Evolutionary conservation across 2,329 filamentous ascomycete genomes (phyloP), one percentile per base, ranked within the genome.

Genomic region (Calycina herbarum): DNA sequence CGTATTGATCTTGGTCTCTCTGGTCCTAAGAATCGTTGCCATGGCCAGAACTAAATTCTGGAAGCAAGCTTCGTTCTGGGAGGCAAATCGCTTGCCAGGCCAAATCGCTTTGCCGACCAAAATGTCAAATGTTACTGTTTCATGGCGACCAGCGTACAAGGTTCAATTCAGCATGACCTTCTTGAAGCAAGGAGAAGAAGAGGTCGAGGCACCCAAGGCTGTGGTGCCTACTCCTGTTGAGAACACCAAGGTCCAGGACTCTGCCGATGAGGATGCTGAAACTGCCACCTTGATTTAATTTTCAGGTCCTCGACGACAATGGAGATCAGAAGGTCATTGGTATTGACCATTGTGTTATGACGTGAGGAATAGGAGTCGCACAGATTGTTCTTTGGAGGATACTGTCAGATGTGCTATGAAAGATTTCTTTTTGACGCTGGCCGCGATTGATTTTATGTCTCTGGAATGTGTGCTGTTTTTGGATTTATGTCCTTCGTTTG

Each of bases 11-110:
- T 31, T 63, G 5, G 29, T 38, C 11, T 27, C 35, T 29, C 17
- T 63, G 2, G 20, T 63, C 4, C 61, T 63, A 11, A 51, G 61
- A n/a, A 17, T 63, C 1, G 38, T 57, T n/a, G 61, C 61, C 29
- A 8, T 63, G 7, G 24, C 31, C 3, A 63, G 61, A 42, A 63
- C 48, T 20, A 42, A 45, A 13, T 63, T 63, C 61, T 63, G 61
- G 61, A 17, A 57, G 33, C 20, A 58, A 10, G 6, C 10, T 48
- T 48, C 42, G n/a, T 48, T 48, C 42, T 48, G 42, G 42, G 42
- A 48, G 42, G 17, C 8, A 13, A 48, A 48, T n/a, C 42, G 42
- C 1, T 10, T 48, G 5, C 42, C 42, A n/a, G 42, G 42, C 17
- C 42, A 48, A 20, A 48, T 48, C 42, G 42, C 42, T n/a, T 48